Base-by-base conservation (phyloP, 495 filamentous ascomycete genomes). In the Hypoxylon fragiforme region DNA sequence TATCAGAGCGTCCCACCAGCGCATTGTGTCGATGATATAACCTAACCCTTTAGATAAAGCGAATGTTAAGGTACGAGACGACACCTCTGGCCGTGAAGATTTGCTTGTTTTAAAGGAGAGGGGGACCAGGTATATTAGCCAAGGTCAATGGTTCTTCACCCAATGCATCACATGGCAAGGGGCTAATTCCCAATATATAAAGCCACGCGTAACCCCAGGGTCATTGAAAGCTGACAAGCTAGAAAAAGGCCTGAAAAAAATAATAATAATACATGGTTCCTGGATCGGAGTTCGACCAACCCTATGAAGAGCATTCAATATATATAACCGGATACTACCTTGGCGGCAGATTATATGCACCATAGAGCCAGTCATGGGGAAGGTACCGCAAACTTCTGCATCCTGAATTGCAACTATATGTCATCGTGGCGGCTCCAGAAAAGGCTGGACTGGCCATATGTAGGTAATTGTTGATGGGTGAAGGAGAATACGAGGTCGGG, bases 311-410 rank as follows among this genome's bases (percentile, higher is more conserved):
- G 42, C 47, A 53, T 32, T 47, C 18, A n/a, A n/a, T 50, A 57
- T 57, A 67, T 67, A 67, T 65, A 67, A 39, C 65, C 65, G 65
- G 65, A 67, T 67, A 37, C 65, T 67, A 64, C 64, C 57, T 42
- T 60, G 37, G 54, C 58, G 38, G 42, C 58, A 59, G 58, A 48
- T 19, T 42, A 45, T 28, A 38, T 51, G 46, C 50, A 50, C 35
- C 20, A 20, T 43, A 38, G 50, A 32, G 37, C 50, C 54, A 54
- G 9, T 50, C 45, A 59, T 44, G 20, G 43, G 32, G 34, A 36
- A 37, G 28, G 22, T 35, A 53, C 36, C 39, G 53, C 44, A 57
- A 36, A 35, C n/a, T 11, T 52, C 20, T 13, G 45, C 45, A 40
- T 44, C 40, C 14, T 30, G 28, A 57, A 34, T 26, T 45, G 37